Conservation (phyloP, 441 rosid species). For the Kokia cookei region DNA sequence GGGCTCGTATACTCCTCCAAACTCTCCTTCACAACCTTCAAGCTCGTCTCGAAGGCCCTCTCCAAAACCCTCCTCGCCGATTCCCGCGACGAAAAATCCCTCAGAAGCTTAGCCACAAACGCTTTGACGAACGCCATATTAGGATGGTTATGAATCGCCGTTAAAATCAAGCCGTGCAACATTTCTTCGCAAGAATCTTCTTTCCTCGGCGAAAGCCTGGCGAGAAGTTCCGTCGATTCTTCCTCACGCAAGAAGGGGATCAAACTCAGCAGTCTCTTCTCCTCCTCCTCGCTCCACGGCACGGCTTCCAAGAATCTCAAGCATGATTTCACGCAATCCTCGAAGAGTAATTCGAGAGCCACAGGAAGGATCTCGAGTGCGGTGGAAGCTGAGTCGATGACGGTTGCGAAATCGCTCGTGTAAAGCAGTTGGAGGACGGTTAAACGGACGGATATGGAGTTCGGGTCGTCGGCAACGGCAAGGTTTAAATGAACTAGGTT, state of each 20-base stretch:
- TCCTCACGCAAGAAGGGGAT: conserved; percentile 40
- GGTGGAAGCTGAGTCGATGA: conserved; percentile 27
- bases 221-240: conserved; percentile 44
- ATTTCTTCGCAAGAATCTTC: conserved; percentile 48
- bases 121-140: conserved; percentile 63
- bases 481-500: conserved; percentile 14
- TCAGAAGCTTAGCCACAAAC: conserved; percentile 55
- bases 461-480: conserved; percentile 17
- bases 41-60: conserved; percentile 44
- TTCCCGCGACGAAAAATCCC: conserved; percentile 49
- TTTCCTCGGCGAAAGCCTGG: conserved; percentile 29
- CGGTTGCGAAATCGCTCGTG: conserved; percentile 29
- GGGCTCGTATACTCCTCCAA: conserved; percentile 74
- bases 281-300: conserved; percentile 74
- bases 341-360: conserved; percentile 54
- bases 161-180: conserved; percentile 46
- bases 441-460: conserved; percentile 24
- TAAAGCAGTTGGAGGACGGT: conserved; percentile 46
- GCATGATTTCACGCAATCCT: conserved; percentile 43
- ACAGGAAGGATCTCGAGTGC: conserved; percentile 57
- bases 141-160: conserved; percentile 45
- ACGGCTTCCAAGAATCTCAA: conserved; percentile 54
- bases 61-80: conserved; percentile 52
- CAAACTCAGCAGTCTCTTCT: conserved; percentile 36
- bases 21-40: conserved; percentile 56